phyloP scores from a whole-genome alignment of 116 monocot species.

The Trichopus zeylanicus region DNA sequence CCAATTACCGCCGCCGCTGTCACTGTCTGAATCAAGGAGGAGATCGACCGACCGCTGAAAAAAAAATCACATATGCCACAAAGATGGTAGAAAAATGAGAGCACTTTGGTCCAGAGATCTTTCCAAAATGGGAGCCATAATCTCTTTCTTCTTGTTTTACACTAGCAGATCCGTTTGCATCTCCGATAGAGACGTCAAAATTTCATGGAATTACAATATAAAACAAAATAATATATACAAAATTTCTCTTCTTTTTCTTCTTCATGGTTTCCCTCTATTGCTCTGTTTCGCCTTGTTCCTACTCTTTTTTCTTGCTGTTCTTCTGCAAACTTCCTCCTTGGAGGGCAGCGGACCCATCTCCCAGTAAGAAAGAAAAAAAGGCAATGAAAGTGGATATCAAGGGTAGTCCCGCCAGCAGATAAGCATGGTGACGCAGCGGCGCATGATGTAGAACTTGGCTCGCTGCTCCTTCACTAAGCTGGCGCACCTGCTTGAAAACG shows the following conservation, averaged over 20 bases:
- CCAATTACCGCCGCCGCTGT: not conserved
- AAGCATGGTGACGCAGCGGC: slow-evolving; percentile 74
- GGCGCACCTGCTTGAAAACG: slow-evolving; percentile 38
- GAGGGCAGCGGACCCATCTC: slow-evolving; percentile 14
- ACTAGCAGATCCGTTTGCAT: too few species aligned
- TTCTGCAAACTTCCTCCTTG: slow-evolving; percentile 8
- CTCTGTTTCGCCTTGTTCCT: not conserved
- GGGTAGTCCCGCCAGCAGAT: slow-evolving; percentile 63
- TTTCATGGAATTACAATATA: not conserved
- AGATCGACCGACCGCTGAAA: not conserved
- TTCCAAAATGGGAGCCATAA: slow-evolving; percentile 2
- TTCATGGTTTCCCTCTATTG: not conserved
- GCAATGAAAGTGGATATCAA: not conserved
- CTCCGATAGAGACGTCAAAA: not conserved
- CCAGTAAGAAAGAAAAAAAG: slow-evolving; percentile 1
- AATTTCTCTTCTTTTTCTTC: too few species aligned
- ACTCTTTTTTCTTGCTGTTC: not conserved
- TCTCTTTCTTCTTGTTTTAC: not conserved
- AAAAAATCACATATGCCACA: not conserved
- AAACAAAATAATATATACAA: not conserved
- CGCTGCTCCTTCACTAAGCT: slow-evolving; percentile 56
- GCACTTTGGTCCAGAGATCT: not conserved
- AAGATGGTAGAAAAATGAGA: not conserved
- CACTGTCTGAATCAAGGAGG: not conserved
- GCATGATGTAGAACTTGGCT: slow-evolving; percentile 58